Evolutionary conservation across 2,329 filamentous ascomycete species (phyloP), one percentile per base, ranked within the genome.

Genomic region (Chrysosporium keratinophilum): DNA sequence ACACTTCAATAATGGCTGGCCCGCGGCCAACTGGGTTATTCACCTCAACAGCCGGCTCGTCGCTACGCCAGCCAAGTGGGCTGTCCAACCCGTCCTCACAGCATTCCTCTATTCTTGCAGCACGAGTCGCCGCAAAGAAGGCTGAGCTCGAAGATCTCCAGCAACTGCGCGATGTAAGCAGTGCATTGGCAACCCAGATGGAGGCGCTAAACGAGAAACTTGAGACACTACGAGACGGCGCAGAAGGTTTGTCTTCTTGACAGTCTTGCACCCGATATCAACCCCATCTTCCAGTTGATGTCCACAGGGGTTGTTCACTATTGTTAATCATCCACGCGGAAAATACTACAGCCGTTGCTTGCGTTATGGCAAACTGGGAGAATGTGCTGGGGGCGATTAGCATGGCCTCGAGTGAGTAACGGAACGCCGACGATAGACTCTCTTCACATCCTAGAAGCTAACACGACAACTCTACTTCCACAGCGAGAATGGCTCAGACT

Each of bases 351-450:
- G 80, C 80, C 57, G 79, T 84, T 54, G 81, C 81, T 52, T 79
- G 78, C 44, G 81, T 84, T n/a, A 73, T 84, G 62, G 77, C 78
- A 39, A 84, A 84, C 63, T 84, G 81, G 81, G 78, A 81, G 51
- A 82, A 80, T 60, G 81, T 84, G 28, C 67, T 84, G 47, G 71
- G 79, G 50, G 80, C 81, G 43, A 82, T 84, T 56, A 76, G 76
- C 57, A 82, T 84, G 76, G 81, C 81, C 52, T 82, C 78, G 52
- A 74, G 79, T 82, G 73, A 69, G 77, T 70, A 43, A n/a, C 43
- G 2, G 14, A 10, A 23, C 10, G n/a, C 15, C 5, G 17, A 33
- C 5, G 1, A 15, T 37, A 9, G 14, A 14, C n/a, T 7, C 7
- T 9, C 10, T 17, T 50, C 15, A n/a, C 23, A 11, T 43, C 3